Base-by-base conservation (phyloP, 352 stramenopile species). In the Phytophthora tubulina region DNA sequence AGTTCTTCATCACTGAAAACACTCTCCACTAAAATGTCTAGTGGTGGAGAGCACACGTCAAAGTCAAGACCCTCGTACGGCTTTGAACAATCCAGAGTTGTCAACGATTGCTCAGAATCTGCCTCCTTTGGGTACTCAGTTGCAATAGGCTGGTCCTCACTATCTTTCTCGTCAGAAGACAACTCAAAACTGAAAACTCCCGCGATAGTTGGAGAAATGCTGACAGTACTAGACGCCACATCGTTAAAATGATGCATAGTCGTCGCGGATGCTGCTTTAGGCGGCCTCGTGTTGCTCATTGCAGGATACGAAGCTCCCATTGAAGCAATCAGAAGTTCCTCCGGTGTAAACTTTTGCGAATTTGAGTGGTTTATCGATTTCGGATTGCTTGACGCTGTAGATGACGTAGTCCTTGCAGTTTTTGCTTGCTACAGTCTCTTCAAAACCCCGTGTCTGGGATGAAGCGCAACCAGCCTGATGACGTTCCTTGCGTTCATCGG, bases 251-350 rank as follows among this genome's bases (percentile, higher is more conserved):
- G 36, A 21, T 3, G 3, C 32, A 30, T 38, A 33, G 14, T 33
- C 38, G 3, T 54, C 11, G 48, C 11, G 27, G 32, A 45, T 33
- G 21, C n/a, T 48, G 17, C 38, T 27, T 53, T 27, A 3, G 13
- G 46, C 51, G 21, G 35, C 4, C 15, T 4, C 11, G 11, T 10
- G 10, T 21, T 49, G 8, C 32, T 58, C 15, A 11, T 59, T 41
- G 14, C 17, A 5, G n/a, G 4, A n/a, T 17, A 11, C 32, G 49
- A 15, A 38, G 38, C 54, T 13, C 14, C 32, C 45, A 71, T 36
- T 14, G 63, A 71, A 45, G 39, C 45, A 17, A 71, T 32, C 1
- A 66, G 32, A 41, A 66, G 38, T n/a, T 71, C 38, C 41, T 61
- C 38, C 1, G 32, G 31, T 36, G 63, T 38, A 13, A 44, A 1